phyloP scores from a whole-genome alignment of 2,329 filamentous ascomycete species.

The Elsinoe batatas region DNA sequence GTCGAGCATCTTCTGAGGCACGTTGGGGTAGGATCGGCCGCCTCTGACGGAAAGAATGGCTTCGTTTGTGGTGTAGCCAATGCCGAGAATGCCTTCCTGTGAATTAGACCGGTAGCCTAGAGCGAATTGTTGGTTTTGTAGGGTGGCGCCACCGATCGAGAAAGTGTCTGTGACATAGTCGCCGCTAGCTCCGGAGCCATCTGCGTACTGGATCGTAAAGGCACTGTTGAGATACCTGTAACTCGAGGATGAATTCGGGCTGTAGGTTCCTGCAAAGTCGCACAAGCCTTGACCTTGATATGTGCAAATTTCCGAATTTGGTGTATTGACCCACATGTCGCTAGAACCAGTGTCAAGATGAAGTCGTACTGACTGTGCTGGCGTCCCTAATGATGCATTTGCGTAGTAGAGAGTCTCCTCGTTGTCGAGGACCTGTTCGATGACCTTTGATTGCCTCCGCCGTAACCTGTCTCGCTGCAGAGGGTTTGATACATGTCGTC shows the following conservation, averaged over 20 bases:
- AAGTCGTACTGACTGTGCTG: conserved; percentile 43
- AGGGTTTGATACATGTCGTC: conserved; percentile 38
- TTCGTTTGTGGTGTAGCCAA: conserved; percentile 75
- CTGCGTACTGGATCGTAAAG: conserved; percentile 84
- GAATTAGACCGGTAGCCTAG: conserved; percentile 56
- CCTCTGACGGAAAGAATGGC: conserved; percentile 54
- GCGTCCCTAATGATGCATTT: conserved; percentile 49
- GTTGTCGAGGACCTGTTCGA: conserved; percentile 44
- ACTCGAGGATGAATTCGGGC: conserved; percentile 61
- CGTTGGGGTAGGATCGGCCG: conserved; percentile 43
- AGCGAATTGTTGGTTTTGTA: conserved; percentile 59
- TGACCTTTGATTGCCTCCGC: conserved; percentile 33
- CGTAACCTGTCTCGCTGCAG: conserved; percentile 38
- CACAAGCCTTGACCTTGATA: conserved; percentile 41
- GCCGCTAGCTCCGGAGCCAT: conserved; percentile 65
- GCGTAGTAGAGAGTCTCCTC: conserved; percentile 51
- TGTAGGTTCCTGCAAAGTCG: conserved; percentile 54
- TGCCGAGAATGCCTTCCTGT: conserved; percentile 65
- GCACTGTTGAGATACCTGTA: conserved; percentile 62
- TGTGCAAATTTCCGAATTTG: conserved; percentile 50
- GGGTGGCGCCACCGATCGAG: conserved; percentile 43
- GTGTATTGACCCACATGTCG: conserved; percentile 58
- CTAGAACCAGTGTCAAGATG: conserved; percentile 55
- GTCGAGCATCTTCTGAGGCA: conserved; percentile 54
- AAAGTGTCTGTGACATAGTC: conserved; percentile 74